Evolutionary conservation across 1,284 basidiomycete species (phyloP), one percentile per base, ranked within the genome.

Genomic region (Lignosus rhinocerotis): DNA sequence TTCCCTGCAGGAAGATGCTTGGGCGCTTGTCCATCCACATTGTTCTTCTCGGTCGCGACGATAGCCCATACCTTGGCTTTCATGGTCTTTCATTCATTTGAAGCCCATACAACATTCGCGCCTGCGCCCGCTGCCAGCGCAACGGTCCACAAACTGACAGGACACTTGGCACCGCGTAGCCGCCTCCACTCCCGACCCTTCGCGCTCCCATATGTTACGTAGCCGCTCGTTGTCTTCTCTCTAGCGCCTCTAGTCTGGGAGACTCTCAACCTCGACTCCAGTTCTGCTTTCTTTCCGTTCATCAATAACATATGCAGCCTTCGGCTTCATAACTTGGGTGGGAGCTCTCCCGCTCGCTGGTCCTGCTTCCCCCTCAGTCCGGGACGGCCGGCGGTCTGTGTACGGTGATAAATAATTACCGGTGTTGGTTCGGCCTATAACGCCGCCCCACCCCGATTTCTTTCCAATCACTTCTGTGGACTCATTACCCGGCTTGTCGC

Each of bases 241-340:
- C 49, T 46, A 48, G 53, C 56, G 60, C 45, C 56, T 46, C 19
- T 36, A 31, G 6, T 17, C 38, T 43, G 51, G 51, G 46, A 39
- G 30, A 48, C 51, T 25, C 19, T 31, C 46, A 38, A 19, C 16
- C 41, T 41, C 19, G 42, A 32, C 51, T 45, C 42, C 31, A 14
- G 51, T 46, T n/a, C 17, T 25, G 2, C n/a, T 11, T 53, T 33
- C 32, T 11, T 43, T 16, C 9, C 41, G 7, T 8, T 14, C 31
- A 30, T 11, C 31, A 39, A n/a, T 16, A 5, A n/a, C 11, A 11
- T 34, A 25, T 42, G 39, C 12, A 30, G 33, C 43, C 51, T 19
- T 30, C 10, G 21, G 30, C 17, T 39, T 7, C 17, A 25, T 10
- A 11, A n/a, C 17, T 9, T 11, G 30, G 36, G n/a, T 52, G 51